These are phyloP conservation scores for Ambrosia trifida DNA, from an alignment of 129 eudicot genomes.

Conservation along the genomic window DNA sequence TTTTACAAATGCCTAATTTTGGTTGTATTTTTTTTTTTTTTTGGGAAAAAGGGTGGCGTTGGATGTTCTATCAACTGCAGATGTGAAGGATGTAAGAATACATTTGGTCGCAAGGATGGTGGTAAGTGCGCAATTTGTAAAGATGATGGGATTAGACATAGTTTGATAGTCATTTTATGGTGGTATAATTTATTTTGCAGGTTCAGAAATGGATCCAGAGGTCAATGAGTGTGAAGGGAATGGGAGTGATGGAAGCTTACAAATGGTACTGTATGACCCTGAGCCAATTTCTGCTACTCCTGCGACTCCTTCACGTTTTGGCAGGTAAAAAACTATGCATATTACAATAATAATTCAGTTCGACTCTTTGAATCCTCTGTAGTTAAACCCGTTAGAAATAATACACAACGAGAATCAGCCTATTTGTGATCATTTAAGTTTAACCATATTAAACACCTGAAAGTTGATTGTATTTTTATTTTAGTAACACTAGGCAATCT, in stretches of 20 bases:
- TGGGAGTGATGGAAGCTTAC: constrained; percentile 40
- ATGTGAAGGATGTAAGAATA: constrained; percentile 98
- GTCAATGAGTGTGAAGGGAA: constrained; percentile 56
- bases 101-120: constrained; percentile 96
- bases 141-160: background rate
- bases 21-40: constrained; percentile 22
- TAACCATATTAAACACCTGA: too few species aligned
- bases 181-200: constrained; percentile 29
- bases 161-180: background rate
- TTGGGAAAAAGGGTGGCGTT: constrained; percentile 76
- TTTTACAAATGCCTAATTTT: constrained; percentile 25
- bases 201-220: constrained; percentile 61
- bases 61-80: constrained; percentile 97
- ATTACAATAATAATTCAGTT: background rate
- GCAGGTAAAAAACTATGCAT: constrained; percentile 43
- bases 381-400: background rate
- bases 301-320: constrained; percentile 62
- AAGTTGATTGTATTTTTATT: background rate
- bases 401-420: too few species aligned
- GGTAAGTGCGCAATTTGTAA: constrained; percentile 49
- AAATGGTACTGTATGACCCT: constrained; percentile 34
- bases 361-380: background rate
- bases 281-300: constrained; percentile 61
- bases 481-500: constrained; percentile 37
- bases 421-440: too few species aligned